phyloP scores from a whole-genome alignment of 2,329 filamentous ascomycete species.

The Scytalidium sp. region DNA sequence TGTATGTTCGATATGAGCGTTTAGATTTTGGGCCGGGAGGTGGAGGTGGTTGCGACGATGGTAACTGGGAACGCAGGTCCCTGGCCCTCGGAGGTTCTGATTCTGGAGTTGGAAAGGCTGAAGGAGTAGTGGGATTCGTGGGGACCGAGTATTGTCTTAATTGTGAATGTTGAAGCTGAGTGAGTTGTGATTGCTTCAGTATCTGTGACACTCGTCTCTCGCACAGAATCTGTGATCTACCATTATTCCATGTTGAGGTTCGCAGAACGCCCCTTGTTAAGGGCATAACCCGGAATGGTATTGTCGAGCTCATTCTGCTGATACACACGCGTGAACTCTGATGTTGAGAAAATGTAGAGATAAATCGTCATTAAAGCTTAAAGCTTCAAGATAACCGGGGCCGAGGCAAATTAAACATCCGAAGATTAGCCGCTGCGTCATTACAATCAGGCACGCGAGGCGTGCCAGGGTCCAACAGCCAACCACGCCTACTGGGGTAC shows the following conservation, averaged over 20 bases:
- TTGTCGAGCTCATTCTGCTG: neutral
- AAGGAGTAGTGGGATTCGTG: neutral
- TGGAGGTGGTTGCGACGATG: conserved; percentile 5
- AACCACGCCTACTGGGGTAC: too few species aligned
- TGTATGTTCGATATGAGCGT: conserved; percentile 24
- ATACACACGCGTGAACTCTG: too few species aligned
- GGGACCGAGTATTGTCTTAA: neutral
- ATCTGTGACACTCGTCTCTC: neutral
- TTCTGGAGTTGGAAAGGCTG: neutral
- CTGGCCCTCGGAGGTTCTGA: conserved; percentile 4
- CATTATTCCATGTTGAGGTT: neutral
- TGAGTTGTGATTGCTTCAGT: neutral
- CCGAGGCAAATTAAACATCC: too few species aligned
- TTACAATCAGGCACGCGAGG: too few species aligned
- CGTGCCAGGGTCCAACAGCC: too few species aligned
- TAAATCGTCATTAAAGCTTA: too few species aligned
- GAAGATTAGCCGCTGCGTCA: too few species aligned
- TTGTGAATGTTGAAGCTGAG: neutral
- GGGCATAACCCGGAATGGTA: neutral
- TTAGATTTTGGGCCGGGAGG: conserved; percentile 13
- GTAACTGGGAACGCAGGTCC: conserved; percentile 24
- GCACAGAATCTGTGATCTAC: neutral
- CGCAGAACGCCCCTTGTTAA: neutral
- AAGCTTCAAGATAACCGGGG: too few species aligned
- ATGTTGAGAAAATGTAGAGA: too few species aligned